phyloP scores from a whole-genome alignment of 2,329 filamentous ascomycete species.

The Metarhizium album region DNA sequence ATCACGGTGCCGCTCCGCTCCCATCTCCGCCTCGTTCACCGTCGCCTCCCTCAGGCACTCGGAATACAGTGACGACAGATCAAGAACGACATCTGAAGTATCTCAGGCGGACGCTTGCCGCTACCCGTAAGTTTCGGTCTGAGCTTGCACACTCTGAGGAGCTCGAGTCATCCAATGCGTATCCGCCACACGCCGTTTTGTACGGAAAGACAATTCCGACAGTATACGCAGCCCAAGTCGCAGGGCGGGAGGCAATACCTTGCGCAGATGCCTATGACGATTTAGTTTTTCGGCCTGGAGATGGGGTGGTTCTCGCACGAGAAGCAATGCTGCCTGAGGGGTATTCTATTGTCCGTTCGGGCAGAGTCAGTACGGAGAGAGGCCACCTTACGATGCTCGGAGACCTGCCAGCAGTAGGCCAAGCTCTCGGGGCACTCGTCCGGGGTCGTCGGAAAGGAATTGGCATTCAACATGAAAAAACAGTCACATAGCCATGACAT shows the following conservation, averaged over 20 bases:
- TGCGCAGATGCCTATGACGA: slow-evolving; percentile 75
- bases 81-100: slow-evolving; percentile 43
- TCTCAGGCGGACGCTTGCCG: slow-evolving; percentile 61
- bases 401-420: slow-evolving; percentile 71
- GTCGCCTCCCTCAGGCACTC: slow-evolving; percentile 5
- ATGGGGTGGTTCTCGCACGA: slow-evolving; percentile 78
- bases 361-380: slow-evolving; percentile 67
- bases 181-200: slow-evolving; percentile 73
- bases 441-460: slow-evolving; percentile 62
- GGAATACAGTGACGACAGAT: slow-evolving; percentile 11
- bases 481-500: not conserved
- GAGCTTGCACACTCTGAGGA: slow-evolving; percentile 53
- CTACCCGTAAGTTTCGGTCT: slow-evolving; percentile 63
- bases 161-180: slow-evolving; percentile 56
- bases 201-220: slow-evolving; percentile 84
- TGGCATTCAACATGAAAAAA: slow-evolving; percentile 36
- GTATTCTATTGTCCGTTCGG: slow-evolving; percentile 63
- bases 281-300: slow-evolving; percentile 74
- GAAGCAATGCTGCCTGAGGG: slow-evolving; percentile 78
- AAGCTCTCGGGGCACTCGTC: slow-evolving; percentile 57
- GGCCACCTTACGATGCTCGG: slow-evolving; percentile 84
- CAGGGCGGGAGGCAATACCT: slow-evolving; percentile 61
- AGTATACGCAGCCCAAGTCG: slow-evolving; percentile 69
- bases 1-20: slow-evolving; percentile 8
- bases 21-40: slow-evolving; percentile 12